Evolutionary conservation across 2,329 filamentous ascomycete species (phyloP).

Genomic region (Rutstroemia sp.): DNA sequence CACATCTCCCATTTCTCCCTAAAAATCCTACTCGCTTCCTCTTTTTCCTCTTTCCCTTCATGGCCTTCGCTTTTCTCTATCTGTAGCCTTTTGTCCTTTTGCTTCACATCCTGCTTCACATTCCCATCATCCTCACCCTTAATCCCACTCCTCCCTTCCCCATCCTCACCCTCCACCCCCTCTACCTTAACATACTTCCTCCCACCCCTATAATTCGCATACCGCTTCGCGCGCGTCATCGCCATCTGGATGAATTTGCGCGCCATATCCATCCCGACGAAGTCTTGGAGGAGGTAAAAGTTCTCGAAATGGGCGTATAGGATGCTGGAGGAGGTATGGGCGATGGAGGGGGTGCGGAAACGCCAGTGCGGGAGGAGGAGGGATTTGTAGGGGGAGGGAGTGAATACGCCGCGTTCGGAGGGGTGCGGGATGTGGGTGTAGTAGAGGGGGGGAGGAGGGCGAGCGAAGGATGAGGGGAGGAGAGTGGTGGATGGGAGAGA

Average conservation of each 20-base stretch:
- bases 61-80: slow-evolving; percentile 37
- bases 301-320: slow-evolving; percentile 44
- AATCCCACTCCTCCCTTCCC: background rate
- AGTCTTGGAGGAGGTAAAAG: slow-evolving; percentile 45
- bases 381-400: slow-evolving; percentile 57
- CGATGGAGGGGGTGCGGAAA: slow-evolving; percentile 47
- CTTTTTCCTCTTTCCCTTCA: slow-evolving; percentile 41
- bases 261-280: slow-evolving; percentile 58
- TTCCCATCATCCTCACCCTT: background rate
- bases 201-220: slow-evolving; percentile 49
- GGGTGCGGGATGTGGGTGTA: slow-evolving; percentile 39
- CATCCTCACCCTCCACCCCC: too few relatives aligned
- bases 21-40: slow-evolving; percentile 42
- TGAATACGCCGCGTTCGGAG: slow-evolving; percentile 53
- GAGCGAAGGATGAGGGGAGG: background rate
- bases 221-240: slow-evolving; percentile 53
- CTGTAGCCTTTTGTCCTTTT: slow-evolving; percentile 26
- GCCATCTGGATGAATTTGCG: slow-evolving; percentile 61
- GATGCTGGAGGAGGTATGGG: slow-evolving; percentile 39
- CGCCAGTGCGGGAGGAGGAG: slow-evolving; percentile 51
- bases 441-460: background rate
- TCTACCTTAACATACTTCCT: slow-evolving; percentile 41
- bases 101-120: slow-evolving; percentile 25
- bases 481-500: background rate
- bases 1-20: slow-evolving; percentile 36